Evolutionary conservation across 306 rosid species (phyloP), one percentile per base, ranked within the genome.

Genomic region (Spatholobus suberectus): DNA sequence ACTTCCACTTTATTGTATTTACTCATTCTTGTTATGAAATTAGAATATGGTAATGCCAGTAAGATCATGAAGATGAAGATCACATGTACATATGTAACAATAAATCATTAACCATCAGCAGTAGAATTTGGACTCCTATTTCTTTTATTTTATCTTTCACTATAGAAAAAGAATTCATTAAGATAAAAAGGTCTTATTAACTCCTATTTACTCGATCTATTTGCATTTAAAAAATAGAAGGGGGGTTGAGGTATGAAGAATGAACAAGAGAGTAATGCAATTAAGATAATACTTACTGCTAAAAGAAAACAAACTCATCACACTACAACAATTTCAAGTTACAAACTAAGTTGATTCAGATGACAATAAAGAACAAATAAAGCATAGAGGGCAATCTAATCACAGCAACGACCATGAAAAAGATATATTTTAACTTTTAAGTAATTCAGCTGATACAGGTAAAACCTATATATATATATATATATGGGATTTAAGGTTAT

Each of bases 1-100:
- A 92, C 97, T 77, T 96, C 96, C 65, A 62, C 93, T 91, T 83
- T 90, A 87, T 96, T 93, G 80, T 81, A 80, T 87, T 95, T 95
- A 82, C 97, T 88, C 79, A 96, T 87, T 87, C 99, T 96, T 77
- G 77, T 82, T 61, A 65, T 27, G 78, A 82, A 69, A 72, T 29
- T 23, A 69, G 15, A 66, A 77, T 40, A 81, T 40, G 29, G 69
- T 13, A 73, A 82, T 51, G 38, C 43, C 57, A 41, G 47, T 29
- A 54, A 40, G 78, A 23, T 40, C 71, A 34, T 17, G 41, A 73
- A 77, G 63, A 86, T 77, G 38, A 58, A 76, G 14, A 77, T 47
- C 29, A 66, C 75, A 38, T 67, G 9, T 18, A 20, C 41, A 57
- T 26, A 58, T 29, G 59, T 47, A 75, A 58, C 14, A 34, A 35